These are phyloP conservation scores for Malassezia yamatoensis DNA, from an alignment of 1,284 basidiomycete genomes.

Conservation along the genomic window DNA sequence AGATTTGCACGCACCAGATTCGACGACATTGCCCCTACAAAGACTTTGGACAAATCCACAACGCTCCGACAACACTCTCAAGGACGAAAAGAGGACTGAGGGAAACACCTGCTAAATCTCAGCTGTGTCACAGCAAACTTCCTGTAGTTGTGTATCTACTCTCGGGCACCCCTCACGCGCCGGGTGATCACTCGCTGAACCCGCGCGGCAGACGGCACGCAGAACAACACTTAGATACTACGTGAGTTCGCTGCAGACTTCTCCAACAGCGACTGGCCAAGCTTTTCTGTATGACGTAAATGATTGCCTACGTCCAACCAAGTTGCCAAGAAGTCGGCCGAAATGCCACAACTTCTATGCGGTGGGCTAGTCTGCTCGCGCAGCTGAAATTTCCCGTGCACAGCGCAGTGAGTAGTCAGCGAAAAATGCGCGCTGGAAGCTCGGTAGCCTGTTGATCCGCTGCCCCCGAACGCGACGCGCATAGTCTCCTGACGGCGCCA, in stretches of 20 bases:
- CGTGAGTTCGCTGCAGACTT: conserved; percentile 1
- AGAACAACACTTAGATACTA: conserved; percentile 20
- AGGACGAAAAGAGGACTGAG: too few relatives aligned
- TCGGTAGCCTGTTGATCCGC: not conserved
- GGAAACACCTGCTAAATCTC: too few relatives aligned
- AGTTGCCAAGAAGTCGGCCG: conserved; percentile 6
- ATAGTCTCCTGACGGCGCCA: not conserved
- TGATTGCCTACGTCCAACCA: conserved; percentile 8
- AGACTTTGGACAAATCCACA: too few relatives aligned
- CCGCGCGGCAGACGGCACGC: conserved; percentile 1
- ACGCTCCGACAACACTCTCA: too few relatives aligned
- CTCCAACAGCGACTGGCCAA: conserved; percentile 9
- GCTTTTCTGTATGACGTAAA: not conserved
- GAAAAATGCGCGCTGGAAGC: not conserved
- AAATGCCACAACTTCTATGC: conserved; percentile 9
- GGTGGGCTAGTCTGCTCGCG: not conserved
- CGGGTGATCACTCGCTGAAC: conserved; percentile 1
- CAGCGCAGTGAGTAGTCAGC: not conserved
- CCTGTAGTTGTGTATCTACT: conserved; percentile 1
- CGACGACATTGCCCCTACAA: conserved; percentile 13
- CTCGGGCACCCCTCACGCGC: not conserved
- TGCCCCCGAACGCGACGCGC: not conserved
- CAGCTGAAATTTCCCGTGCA: conserved; percentile 2
- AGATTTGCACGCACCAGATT: conserved; percentile 12
- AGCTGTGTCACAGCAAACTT: too few relatives aligned